Base-by-base conservation (phyloP, 1,284 basidiomycete genomes). In the Moesziomyces aphidis region DNA sequence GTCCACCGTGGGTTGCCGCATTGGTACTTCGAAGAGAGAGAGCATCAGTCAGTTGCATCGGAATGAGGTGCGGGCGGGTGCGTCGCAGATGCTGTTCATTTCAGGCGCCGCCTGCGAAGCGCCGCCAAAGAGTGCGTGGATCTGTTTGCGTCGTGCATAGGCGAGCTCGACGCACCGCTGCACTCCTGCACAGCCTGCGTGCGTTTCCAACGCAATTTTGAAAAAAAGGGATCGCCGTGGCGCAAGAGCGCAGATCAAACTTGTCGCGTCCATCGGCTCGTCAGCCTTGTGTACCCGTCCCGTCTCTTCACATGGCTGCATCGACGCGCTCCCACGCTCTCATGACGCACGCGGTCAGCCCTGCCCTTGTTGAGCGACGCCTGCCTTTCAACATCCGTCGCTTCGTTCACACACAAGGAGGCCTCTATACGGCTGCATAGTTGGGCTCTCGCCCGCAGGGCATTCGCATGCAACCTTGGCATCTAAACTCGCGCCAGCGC, bases 111-210 rank as follows among this genome's bases (percentile, higher is more conserved):
- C 31, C 19, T 31, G 44, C 31, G 31, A 26, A 13, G 50, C 43
- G 43, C 39, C 31, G 24, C 43, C 7, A 11, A 34, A 34, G 31
- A 24, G 22, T 45, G 52, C 23, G 52, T 19, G 26, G 42, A 21
- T 55, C 53, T 55, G 53, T 55, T 55, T 55, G 53, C 26, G 53
- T 31, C 10, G 31, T 55, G 53, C 53, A 55, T 44, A 55, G 28
- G 44, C 53, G 53, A 55, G 53, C 53, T 21, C 22, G 19, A 24
- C 24, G 23, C 46, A 26, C 46, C 9, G 23, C 46, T 11, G 46
- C 13, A n/a, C 11, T 3, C 9, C 6, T 34, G 31, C 13, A 13
- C 31, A 34, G 31, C 31, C 31, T 21, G 10, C 11, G n/a, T 46
- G 13, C 44, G 5, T 45, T 45, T 22, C 23, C 15, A 42, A 42